These are phyloP conservation scores for Exophiala spinifera DNA, from an alignment of 2,329 filamentous ascomycete species.

Conservation along the genomic window DNA sequence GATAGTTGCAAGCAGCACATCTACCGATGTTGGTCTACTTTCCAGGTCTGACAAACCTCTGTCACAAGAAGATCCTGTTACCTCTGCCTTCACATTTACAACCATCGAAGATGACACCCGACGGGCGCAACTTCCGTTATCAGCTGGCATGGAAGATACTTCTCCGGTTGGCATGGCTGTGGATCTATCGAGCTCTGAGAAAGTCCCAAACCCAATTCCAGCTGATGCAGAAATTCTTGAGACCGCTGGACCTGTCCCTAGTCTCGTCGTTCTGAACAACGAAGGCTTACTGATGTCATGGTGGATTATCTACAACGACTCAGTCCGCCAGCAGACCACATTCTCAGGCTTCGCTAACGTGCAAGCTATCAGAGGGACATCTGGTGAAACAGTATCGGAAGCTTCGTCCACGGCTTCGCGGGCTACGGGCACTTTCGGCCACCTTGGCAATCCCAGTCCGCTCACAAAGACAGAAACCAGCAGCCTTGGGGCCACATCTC, in stretches of 20 bases:
- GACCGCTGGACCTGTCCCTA: constrained; percentile 77
- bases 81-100: constrained; percentile 69
- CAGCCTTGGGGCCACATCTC: constrained; percentile 14
- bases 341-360: constrained; percentile 64
- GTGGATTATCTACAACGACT: constrained; percentile 91
- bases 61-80: constrained; percentile 58
- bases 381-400: background rate
- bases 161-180: constrained; percentile 74
- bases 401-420: constrained; percentile 10
- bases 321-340: constrained; percentile 68
- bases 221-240: constrained; percentile 73
- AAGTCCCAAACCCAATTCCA: constrained; percentile 72
- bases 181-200: constrained; percentile 80
- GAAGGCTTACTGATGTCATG: constrained; percentile 81
- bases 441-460: constrained; percentile 26
- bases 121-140: constrained; percentile 72
- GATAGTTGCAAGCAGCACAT: constrained; percentile 76
- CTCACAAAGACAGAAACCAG: constrained; percentile 37
- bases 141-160: constrained; percentile 64
- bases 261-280: constrained; percentile 79
- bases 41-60: constrained; percentile 69
- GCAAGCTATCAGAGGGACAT: constrained; percentile 5
- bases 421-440: constrained; percentile 10
- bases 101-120: constrained; percentile 70
- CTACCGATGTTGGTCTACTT: constrained; percentile 74